phyloP scores from a whole-genome alignment of 2,329 filamentous ascomycete species.

The Cercospora canescens region DNA sequence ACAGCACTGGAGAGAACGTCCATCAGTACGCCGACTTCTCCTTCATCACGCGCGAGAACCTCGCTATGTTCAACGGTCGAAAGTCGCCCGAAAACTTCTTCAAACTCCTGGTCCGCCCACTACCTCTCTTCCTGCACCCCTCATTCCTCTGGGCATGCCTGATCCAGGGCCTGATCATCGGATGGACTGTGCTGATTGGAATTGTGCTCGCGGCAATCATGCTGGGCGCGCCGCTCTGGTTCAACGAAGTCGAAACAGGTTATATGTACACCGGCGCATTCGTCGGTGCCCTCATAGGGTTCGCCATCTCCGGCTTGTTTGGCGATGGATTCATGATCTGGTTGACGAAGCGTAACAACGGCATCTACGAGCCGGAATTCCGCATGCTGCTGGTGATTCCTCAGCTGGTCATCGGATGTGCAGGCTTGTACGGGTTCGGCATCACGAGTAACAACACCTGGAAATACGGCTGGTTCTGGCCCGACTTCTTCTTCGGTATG shows the following conservation, averaged over 20 bases:
- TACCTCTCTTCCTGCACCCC: conserved; percentile 81
- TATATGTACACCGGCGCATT: conserved; percentile 86
- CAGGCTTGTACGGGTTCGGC: conserved; percentile 83
- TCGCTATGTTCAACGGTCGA: conserved; percentile 70
- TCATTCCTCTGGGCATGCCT: conserved; percentile 80
- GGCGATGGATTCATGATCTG: conserved; percentile 70
- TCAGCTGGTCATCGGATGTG: conserved; percentile 73
- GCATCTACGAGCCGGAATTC: conserved; percentile 90
- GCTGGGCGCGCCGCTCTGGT: conserved; percentile 77
- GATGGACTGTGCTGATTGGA: conserved; percentile 92
- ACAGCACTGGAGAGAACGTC: conserved; percentile 11
- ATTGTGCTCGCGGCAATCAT: conserved; percentile 81
- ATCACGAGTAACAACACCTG: conserved; percentile 64
- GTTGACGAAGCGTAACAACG: conserved; percentile 73
- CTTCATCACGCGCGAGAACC: conserved; percentile 26
- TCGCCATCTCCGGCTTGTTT: conserved; percentile 70
- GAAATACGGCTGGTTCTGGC: conserved; percentile 70
- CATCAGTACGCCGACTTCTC: conserved; percentile 15
- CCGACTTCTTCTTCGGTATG: conserved; percentile 79
- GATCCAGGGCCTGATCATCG: conserved; percentile 86
- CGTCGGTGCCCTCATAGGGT: conserved; percentile 76
- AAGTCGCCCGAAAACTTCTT: conserved; percentile 76
- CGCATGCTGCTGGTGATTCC: conserved; percentile 79
- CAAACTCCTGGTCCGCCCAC: conserved; percentile 67
- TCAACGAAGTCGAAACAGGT: conserved; percentile 78